Base-by-base conservation (phyloP, 1,284 basidiomycete species). In the Pyrrhoderma lamaoense region DNA sequence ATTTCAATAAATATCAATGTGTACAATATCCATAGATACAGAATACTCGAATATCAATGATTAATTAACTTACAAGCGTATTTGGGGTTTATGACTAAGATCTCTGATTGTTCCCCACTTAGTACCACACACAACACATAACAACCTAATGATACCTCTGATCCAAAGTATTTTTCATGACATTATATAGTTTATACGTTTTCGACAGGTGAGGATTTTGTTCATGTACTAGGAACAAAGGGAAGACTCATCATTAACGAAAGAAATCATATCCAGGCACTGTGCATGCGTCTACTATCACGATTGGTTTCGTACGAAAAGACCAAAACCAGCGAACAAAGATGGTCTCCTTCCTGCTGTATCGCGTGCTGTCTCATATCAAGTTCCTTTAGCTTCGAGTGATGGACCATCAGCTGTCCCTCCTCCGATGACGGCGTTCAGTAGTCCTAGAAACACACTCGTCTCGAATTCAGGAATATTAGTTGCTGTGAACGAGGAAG, bases 241-340 rank as follows among this genome's bases (percentile, higher is more conserved):
- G 27, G 27, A 31, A 31, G 27, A 31, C 27, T 31, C 27, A 11
- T 31, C 7, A 31, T 5, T 31, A 31, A 5, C 27, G 27, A 31
- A 5, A 37, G 11, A 11, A 16, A 37, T 37, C n/a, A n/a, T n/a
- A n/a, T 37, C 11, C 35, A 95, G 92, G 63, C 91, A 94, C 64
- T 95, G 93, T 65, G 78, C 77, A 42, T 93, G 90, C 64, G 78
- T 95, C 45, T 95, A 93, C 70, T 95, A 94, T 67, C 92, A 94
- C 61, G 90, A 93, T 66, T 93, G 90, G 89, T 87, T 93, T 61
- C 81, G 92, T 46, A 82, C 85, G 0, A 80, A 77, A 51, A 76
- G 82, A 31, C 80, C 85, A 23, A 84, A 82, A 62, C 76, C 77
- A 38, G 85, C 89, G 3, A 73, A 75, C 11, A 76, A 83, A 60